phyloP scores from a whole-genome alignment of 75 land plant genomes.

The Isoetes taiwanensis region DNA sequence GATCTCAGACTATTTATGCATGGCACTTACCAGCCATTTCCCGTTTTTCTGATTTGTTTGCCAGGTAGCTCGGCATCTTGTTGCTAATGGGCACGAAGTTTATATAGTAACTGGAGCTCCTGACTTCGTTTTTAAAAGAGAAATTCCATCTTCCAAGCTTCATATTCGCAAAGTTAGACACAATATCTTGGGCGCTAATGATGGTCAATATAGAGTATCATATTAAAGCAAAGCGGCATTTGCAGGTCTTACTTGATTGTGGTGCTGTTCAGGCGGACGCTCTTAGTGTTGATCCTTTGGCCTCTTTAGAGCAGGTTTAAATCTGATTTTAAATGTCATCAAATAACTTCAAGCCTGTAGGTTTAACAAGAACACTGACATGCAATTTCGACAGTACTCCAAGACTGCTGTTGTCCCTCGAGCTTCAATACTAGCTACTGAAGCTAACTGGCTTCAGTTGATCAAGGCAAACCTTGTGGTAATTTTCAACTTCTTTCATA shows the following conservation, averaged over 20 bases:
- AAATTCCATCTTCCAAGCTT: constrained; percentile 66
- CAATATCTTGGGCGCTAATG: too few relatives aligned
- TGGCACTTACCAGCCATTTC: background rate
- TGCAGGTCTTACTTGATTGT: constrained; percentile 83
- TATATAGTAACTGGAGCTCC: constrained; percentile 92
- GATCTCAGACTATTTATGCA: background rate
- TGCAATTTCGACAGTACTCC: constrained; percentile 40
- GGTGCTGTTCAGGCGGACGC: constrained; percentile 99
- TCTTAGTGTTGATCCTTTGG: constrained; percentile 90
- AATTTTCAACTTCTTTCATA: too few relatives aligned
- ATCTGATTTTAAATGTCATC: background rate
- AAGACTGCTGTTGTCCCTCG: constrained; percentile 92
- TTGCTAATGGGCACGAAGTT: constrained; percentile 73
- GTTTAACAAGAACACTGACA: background rate
- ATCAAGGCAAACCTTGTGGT: constrained; percentile 97
- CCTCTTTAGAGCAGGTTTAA: constrained; percentile 82
- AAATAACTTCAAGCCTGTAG: background rate
- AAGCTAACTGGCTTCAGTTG: constrained; percentile 80
- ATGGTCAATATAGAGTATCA: too few relatives aligned
- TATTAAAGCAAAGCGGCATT: too few relatives aligned
- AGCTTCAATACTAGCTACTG: constrained; percentile 58
- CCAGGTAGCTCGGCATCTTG: constrained; percentile 85
- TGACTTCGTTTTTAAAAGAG: constrained; percentile 68
- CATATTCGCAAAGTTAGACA: constrained; percentile 57
- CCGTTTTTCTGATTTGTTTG: constrained; percentile 3